Evolutionary conservation across 2,329 filamentous ascomycete genomes (phyloP).

Genomic region (Phyllosticta ampelicida): DNA sequence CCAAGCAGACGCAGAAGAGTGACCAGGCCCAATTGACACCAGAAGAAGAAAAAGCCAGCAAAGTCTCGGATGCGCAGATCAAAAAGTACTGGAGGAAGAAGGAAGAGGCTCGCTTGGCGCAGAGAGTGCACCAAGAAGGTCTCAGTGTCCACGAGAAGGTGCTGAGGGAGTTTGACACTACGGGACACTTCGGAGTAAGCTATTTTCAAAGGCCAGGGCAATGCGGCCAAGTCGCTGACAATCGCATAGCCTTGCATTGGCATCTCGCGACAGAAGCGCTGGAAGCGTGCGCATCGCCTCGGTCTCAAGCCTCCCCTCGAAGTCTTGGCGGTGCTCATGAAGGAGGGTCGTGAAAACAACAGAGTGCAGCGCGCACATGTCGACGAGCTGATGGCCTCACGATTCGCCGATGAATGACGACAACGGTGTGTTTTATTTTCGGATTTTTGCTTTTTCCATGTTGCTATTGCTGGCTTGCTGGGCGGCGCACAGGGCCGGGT

Average conservation of each 20-base stretch:
- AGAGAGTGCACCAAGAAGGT: conserved; percentile 66
- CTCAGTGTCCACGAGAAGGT: conserved; percentile 72
- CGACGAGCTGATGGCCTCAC: conserved; percentile 51
- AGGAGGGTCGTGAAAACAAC: conserved; percentile 47
- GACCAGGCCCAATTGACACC: conserved; percentile 22
- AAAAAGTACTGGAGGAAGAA: conserved; percentile 66
- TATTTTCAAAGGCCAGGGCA: conserved; percentile 9
- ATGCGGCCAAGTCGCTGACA: conserved; percentile 3
- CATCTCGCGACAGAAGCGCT: conserved; percentile 68
- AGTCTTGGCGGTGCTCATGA: conserved; percentile 73
- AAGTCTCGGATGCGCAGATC: conserved; percentile 58
- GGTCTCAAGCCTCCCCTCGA: conserved; percentile 81
- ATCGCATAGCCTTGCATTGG: conserved; percentile 69
- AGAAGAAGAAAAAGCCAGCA: conserved; percentile 49
- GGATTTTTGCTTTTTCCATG: neutral
- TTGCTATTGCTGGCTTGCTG: neutral
- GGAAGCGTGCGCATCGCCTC: conserved; percentile 75
- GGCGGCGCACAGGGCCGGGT: neutral
- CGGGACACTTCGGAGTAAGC: conserved; percentile 81
- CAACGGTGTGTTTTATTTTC: neutral
- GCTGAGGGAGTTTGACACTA: conserved; percentile 84
- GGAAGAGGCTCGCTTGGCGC: conserved; percentile 56
- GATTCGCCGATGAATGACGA: conserved; percentile 29
- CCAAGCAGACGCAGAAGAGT: conserved; percentile 26
- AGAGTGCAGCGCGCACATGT: conserved; percentile 60